Evolutionary conservation across 139 green algal species (phyloP), one percentile per base, ranked within the genome.

Genomic region (Raphidocelis subcapitata): DNA sequence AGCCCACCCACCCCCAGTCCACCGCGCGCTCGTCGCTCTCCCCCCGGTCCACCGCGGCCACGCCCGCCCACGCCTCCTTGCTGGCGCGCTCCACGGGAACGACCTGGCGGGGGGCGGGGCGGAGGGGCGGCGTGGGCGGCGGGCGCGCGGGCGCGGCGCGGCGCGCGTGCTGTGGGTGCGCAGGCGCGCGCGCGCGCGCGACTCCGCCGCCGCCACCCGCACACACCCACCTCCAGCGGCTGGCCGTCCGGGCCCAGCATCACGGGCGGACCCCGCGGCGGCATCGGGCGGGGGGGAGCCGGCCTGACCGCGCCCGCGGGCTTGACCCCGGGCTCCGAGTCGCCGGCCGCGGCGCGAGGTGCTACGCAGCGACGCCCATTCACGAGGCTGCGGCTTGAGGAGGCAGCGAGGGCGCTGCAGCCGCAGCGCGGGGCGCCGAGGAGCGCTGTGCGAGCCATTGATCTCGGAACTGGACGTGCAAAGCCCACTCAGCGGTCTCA

Each of bases 31-130:
- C 33, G 52, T 64, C 68, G 35, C 36, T 49, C 20, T 85, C 76
- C 31, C 86, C 86, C 18, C 70, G 70, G 77, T 92, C 87, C 8
- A 92, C 75, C 20, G 66, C 65, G 35, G 87, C 85, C 20, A 92
- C 81, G 5, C 85, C 87, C 8, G 67, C 77, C 79, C 84, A 92
- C 1, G 85, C 82, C n/a, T 89, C 84, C 5, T 82, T 66, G 0
- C 76, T 72, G 0, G 63, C 65, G 3, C n/a, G n/a, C n/a, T 75
- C 79, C 47, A 87, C 66, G 1, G 47, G 63, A 32, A 87, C 79
- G 44, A 87, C 81, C 82, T 87, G 75, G 36, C 61, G 37, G 8
- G 5, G 49, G 18, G 21, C 5, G 3, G n/a, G 35, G 54, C 54
- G 26, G 54, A 26, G 32, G 37, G 10, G 5, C 3, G 32, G 12